Base-by-base conservation (phyloP, 2,329 filamentous ascomycete genomes). In the Colletotrichum sp. region DNA sequence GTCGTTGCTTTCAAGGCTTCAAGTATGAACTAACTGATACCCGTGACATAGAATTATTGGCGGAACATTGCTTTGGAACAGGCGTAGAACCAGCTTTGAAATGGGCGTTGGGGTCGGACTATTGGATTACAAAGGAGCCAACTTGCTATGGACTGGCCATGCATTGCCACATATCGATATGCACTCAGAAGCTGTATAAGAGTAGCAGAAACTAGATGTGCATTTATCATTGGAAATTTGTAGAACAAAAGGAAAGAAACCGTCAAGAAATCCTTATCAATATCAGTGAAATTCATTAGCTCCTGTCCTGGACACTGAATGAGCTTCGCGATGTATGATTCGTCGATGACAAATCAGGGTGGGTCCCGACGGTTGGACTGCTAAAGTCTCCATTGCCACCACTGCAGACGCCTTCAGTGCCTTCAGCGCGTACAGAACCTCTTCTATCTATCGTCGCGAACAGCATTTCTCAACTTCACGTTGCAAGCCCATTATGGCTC, bases 301-400 rank as follows among this genome's bases (percentile, higher is more conserved):
- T 39, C 2, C 36, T 39, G 44, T 8, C 4, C 44, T 13, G 16
- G 44, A 8, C 44, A 52, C 28, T 28, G 55, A 26, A 49, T 49
- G 21, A 12, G 28, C 15, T 4, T 24, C 39, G n/a, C 28, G 55
- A 57, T 75, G 28, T 39, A 73, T 76, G 73, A 76, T 76, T 71
- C 73, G 12, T 36, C 32, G 69, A 62, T 76, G 55, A 76, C 73
- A 68, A 73, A 76, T 30, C 73, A 4, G 4, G 0, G 6, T 60
- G 67, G 16, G 16, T 18, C 59, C 24, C 16, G n/a, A 12, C 10
- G 9, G 18, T n/a, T 30, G 55, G 32, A 52, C 55, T 26, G 18
- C 55, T 62, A 44, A 63, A 68, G 28, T 8, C 39, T 28, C 63
- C 32, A 57, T 39, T 44, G 70, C 73, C 64, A 76, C 69, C 55